Percentiles rank a stretch among this genome's conserved stretches.
Evolutionary conservation across 371 early-diverging fungal species (phyloP).

Genomic region (Mortierella sp.): DNA sequence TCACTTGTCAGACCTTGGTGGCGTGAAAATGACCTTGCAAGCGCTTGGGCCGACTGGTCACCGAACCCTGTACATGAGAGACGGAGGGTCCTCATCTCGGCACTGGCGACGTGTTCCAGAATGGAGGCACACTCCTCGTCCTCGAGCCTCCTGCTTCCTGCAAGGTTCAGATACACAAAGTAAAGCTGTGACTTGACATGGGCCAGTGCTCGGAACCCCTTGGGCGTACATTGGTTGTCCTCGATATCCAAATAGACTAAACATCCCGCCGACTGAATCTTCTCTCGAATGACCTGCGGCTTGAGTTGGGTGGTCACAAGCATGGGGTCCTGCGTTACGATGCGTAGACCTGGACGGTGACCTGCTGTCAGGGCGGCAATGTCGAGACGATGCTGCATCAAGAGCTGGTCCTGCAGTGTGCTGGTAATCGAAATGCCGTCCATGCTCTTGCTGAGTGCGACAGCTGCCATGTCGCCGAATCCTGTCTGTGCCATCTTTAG

Average conservation of each 20-base stretch:
- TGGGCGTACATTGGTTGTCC: slow-evolving; percentile 40
- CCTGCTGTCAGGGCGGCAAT: slow-evolving; percentile 39
- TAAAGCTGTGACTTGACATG: slow-evolving; percentile 28
- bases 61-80: slow-evolving; percentile 44
- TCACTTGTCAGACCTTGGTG: not conserved
- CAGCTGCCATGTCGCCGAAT: slow-evolving; percentile 44
- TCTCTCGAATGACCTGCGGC: slow-evolving; percentile 15
- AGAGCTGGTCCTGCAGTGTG: slow-evolving; percentile 32
- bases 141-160: slow-evolving; percentile 27
- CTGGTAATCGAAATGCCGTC: slow-evolving; percentile 41
- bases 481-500: slow-evolving; percentile 53
- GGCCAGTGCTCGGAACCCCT: slow-evolving; percentile 41
- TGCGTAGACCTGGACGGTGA: slow-evolving; percentile 36
- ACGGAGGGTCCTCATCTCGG: slow-evolving; percentile 32
- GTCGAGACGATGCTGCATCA: slow-evolving; percentile 45
- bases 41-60: slow-evolving; percentile 26
- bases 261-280: slow-evolving; percentile 29
- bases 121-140: slow-evolving; percentile 43
- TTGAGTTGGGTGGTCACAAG: not conserved
- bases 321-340: slow-evolving; percentile 7
- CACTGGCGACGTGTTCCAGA: slow-evolving; percentile 26
- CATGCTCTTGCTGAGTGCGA: slow-evolving; percentile 48
- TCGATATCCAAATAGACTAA: slow-evolving; percentile 49
- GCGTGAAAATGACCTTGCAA: slow-evolving; percentile 14
- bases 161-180: slow-evolving; percentile 40